phyloP scores from a whole-genome alignment of 192 early-diverging fungal species.

The Mortierella antarctica region DNA sequence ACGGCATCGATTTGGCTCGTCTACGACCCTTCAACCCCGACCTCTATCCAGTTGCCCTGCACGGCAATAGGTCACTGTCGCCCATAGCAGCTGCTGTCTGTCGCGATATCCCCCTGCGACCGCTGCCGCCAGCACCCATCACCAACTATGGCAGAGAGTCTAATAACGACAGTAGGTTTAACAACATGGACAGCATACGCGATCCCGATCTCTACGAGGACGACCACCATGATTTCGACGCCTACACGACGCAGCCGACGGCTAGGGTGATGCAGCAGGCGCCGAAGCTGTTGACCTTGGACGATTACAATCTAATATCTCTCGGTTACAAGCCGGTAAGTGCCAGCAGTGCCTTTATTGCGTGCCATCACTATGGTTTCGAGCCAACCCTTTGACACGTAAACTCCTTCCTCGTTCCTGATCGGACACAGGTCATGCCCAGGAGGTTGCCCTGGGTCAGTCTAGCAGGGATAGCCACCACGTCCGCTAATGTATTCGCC shows the following conservation, averaged over 20 bases:
- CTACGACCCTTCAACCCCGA: background rate
- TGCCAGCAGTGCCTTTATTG: background rate
- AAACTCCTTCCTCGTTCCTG: background rate
- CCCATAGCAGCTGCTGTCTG: constrained; percentile 18
- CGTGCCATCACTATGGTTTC: background rate
- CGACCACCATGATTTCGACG: constrained; percentile 3
- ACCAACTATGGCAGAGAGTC: background rate
- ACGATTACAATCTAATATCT: constrained; percentile 44
- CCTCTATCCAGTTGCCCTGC: too few species aligned
- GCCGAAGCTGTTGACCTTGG: constrained; percentile 33
- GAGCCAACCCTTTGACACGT: background rate
- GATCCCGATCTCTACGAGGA: constrained; percentile 34
- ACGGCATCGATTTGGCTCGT: background rate
- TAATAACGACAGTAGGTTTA: constrained; percentile 1
- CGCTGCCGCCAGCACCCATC: constrained; percentile 16
- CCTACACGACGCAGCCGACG: constrained; percentile 6
- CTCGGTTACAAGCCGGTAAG: constrained; percentile 47
- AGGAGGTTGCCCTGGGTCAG: constrained; percentile 28
- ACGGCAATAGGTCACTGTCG: background rate
- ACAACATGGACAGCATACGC: constrained; percentile 16
- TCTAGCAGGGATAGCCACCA: constrained; percentile 22
- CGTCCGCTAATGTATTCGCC: constrained; percentile 20
- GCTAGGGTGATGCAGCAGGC: constrained; percentile 30
- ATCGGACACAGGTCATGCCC: constrained; percentile 16
- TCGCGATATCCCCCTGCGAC: constrained; percentile 17